A percentile compares a stretch with the other conserved stretches of the same genome.
These are phyloP conservation scores for Ogataea methylovora DNA, from an alignment of 805 yeast species.

Conservation along the genomic window DNA sequence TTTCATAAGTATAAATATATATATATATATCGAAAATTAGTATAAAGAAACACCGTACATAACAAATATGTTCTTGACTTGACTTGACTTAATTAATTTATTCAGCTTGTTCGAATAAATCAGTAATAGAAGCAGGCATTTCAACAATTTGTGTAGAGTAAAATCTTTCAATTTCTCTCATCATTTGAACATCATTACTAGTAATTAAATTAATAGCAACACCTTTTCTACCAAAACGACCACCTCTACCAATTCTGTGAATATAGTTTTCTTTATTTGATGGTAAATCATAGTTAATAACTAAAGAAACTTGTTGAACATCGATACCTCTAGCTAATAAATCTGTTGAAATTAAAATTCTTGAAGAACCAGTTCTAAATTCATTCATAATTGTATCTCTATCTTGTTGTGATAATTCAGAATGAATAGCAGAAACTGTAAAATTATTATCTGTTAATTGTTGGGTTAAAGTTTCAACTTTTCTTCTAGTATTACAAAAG, in stretches of 20 bases:
- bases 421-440: conserved; percentile 92
- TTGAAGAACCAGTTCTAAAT: conserved; percentile 88
- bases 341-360: conserved; percentile 90
- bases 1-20: no score
- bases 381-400: conserved; percentile 94
- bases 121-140: conserved; percentile 68
- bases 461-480: conserved; percentile 83
- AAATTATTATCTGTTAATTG: conserved; percentile 72
- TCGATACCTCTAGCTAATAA: conserved; percentile 97
- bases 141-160: conserved; percentile 87
- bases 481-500: conserved; percentile 92
- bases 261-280: conserved; percentile 87
- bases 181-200: conserved; percentile 59
- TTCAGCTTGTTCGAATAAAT: conserved; percentile 18
- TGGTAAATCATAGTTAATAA: conserved; percentile 90
- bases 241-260: conserved; percentile 97
- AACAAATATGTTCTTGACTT: background rate
- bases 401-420: conserved; percentile 90
- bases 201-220: conserved; percentile 94
- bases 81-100: background rate
- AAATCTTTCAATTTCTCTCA: conserved; percentile 84
- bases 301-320: conserved; percentile 94
- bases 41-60: background rate
- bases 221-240: conserved; percentile 98
- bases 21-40: background rate